Percentiles rank a stretch among this genome's conserved stretches.
phyloP scores from a whole-genome alignment of 164 flowering plant species.

The Malania oleifera region DNA sequence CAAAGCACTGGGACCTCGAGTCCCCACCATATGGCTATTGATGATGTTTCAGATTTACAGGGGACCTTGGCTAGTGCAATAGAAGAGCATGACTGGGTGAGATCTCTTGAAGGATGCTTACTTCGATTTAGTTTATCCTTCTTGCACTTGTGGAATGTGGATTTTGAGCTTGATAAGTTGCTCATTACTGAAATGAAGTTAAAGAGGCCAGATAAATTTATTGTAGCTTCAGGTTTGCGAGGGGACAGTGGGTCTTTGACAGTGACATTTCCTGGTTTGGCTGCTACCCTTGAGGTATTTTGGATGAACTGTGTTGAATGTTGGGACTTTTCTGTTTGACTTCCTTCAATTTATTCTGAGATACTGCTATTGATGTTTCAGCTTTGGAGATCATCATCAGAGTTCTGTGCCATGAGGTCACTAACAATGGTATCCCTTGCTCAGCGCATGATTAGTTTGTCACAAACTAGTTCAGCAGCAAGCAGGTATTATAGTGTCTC shows the following conservation, averaged over 20 bases:
- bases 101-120: slow-evolving; percentile 44
- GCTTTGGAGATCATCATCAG: slow-evolving; percentile 94
- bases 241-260: slow-evolving; percentile 93
- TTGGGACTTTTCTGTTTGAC: slow-evolving; percentile 3
- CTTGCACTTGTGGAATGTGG: slow-evolving; percentile 84
- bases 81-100: slow-evolving; percentile 35
- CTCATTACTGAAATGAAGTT: slow-evolving; percentile 70
- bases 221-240: slow-evolving; percentile 68
- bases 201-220: slow-evolving; percentile 49
- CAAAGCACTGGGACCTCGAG: slow-evolving; percentile 21
- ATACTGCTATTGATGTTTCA: slow-evolving; percentile 37
- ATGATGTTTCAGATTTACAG: slow-evolving; percentile 22
- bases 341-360: slow-evolving; percentile 15
- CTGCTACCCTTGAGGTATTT: slow-evolving; percentile 74
- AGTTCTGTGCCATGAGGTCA: slow-evolving; percentile 89
- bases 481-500: slow-evolving; percentile 61
- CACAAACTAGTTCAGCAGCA: slow-evolving; percentile 57
- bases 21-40: slow-evolving; percentile 15
- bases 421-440: slow-evolving; percentile 90
- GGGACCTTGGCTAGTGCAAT: slow-evolving; percentile 11
- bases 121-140: slow-evolving; percentile 71
- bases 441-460: slow-evolving; percentile 75
- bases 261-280: slow-evolving; percentile 63
- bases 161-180: slow-evolving; percentile 66
- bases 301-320: slow-evolving; percentile 10